Percentiles rank a stretch among this genome's conserved stretches.
These are phyloP conservation scores for Cladophialophora chaetospira DNA, from an alignment of 2,329 filamentous ascomycete species.

Conservation along the genomic window DNA sequence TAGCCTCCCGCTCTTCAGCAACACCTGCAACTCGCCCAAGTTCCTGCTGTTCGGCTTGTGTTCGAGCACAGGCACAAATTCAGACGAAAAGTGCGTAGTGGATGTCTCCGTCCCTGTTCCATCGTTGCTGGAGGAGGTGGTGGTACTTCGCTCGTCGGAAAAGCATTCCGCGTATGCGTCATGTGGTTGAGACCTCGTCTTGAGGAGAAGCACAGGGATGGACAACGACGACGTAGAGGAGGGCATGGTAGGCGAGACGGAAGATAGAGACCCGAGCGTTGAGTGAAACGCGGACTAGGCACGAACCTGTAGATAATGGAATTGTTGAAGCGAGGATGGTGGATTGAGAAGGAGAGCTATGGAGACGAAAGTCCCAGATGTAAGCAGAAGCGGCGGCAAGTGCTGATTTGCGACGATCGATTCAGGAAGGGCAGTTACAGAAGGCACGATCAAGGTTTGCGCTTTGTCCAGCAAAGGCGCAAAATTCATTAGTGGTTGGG, in stretches of 20 bases:
- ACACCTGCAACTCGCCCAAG: constrained; percentile 39
- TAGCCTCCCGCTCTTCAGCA: constrained; percentile 41
- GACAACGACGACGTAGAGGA: neutral
- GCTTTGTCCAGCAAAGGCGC: neutral
- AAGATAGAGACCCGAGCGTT: neutral
- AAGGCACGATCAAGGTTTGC: neutral
- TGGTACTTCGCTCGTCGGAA: constrained; percentile 27
- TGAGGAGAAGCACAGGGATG: constrained; percentile 49
- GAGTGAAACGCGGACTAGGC: neutral
- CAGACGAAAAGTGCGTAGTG: constrained; percentile 23
- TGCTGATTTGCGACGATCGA: too few relatives aligned
- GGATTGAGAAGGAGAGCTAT: neutral
- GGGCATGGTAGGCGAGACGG: neutral
- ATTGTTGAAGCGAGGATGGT: neutral
- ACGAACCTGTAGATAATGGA: neutral
- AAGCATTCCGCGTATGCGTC: constrained; percentile 52
- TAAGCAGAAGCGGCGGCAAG: too few relatives aligned
- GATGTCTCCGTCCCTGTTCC: neutral
- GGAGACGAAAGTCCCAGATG: neutral
- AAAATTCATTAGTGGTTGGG: neutral
- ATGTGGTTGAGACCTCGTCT: constrained; percentile 49
- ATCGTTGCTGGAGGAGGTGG: neutral
- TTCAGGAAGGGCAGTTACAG: neutral
- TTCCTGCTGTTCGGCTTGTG: constrained; percentile 45
- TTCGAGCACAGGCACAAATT: constrained; percentile 51